phyloP scores from a whole-genome alignment of 306 rosid genomes.

The Carpinus viminea region DNA sequence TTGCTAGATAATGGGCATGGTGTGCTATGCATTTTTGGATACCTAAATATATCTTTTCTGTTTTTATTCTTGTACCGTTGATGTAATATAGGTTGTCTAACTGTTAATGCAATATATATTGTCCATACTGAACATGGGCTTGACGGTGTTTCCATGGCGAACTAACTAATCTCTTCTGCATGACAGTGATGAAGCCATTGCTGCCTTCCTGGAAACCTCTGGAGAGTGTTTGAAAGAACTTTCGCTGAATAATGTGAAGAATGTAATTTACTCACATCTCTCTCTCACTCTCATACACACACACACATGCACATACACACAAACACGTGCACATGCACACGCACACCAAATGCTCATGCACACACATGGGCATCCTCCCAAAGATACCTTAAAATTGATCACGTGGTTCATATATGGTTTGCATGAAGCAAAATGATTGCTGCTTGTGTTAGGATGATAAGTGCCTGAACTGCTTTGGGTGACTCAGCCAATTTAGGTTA shows the following conservation, averaged over 20 bases:
- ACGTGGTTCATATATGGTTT: slow-evolving; percentile 2
- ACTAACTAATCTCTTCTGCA: slow-evolving; percentile 17
- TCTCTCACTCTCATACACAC: slow-evolving; percentile 1
- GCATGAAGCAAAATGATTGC: slow-evolving; percentile 11
- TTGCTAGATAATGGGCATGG: slow-evolving; percentile 8
- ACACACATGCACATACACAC: neutral
- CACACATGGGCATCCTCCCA: neutral
- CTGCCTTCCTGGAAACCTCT: slow-evolving; percentile 66
- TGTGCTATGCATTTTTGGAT: neutral
- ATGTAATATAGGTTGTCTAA: slow-evolving; percentile 8
- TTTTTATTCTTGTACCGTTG: neutral
- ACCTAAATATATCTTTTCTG: neutral
- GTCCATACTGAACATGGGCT: slow-evolving; percentile 1
- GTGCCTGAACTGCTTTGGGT: neutral
- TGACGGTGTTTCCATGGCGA: slow-evolving; percentile 10
- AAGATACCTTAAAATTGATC: neutral
- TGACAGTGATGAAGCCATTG: slow-evolving; percentile 80
- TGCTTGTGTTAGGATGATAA: slow-evolving; percentile 1
- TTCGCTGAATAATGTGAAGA: slow-evolving; percentile 66
- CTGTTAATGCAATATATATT: neutral
- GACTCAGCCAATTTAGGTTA: slow-evolving; percentile 10
- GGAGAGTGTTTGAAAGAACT: slow-evolving; percentile 66
- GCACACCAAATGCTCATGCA: neutral
- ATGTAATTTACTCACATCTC: slow-evolving; percentile 42
- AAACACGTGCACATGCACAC: neutral